Conservation (phyloP, 345 rosid genomes). For the Acer campestre region DNA sequence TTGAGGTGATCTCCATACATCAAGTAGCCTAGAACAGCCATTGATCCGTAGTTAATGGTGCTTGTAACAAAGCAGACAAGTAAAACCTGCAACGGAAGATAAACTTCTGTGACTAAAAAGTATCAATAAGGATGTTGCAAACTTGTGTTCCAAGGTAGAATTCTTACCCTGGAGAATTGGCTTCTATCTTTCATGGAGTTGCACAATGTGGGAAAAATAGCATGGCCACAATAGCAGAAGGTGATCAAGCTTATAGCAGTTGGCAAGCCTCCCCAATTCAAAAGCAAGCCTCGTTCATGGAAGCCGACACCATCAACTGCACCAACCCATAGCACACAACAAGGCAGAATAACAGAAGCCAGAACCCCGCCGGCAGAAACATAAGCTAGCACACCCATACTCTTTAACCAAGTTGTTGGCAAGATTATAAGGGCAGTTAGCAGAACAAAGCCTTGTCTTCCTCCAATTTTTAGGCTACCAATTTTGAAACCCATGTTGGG, state of each 20-base stretch:
- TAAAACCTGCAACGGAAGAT: conserved; percentile 45
- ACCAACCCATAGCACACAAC: conserved; percentile 61
- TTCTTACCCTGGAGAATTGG: conserved; percentile 57
- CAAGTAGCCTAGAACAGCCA: conserved; percentile 61
- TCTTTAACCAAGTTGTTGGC: conserved; percentile 76
- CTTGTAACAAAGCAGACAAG: conserved; percentile 50
- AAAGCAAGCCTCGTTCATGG: conserved; percentile 38
- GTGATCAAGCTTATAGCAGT: conserved; percentile 54
- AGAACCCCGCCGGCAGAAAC: conserved; percentile 63
- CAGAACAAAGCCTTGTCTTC: conserved; percentile 58
- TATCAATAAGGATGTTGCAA: no score
- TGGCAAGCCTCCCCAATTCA: conserved; percentile 54
- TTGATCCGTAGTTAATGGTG: conserved; percentile 55
- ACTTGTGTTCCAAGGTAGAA: neutral
- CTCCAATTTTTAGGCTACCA: conserved; percentile 40
- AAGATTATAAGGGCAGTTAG: conserved; percentile 48
- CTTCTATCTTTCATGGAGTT: conserved; percentile 74
- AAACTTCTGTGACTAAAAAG: neutral
- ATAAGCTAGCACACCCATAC: conserved; percentile 60
- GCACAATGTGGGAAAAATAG: conserved; percentile 65
- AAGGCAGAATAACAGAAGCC: conserved; percentile 51
- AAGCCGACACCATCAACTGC: conserved; percentile 60
- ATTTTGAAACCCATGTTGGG: conserved; percentile 42
- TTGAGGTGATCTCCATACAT: conserved; percentile 61
- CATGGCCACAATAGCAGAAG: conserved; percentile 68